phyloP scores from a whole-genome alignment of 2,329 filamentous ascomycete genomes.

The Colletotrichum neosansevieriae region DNA sequence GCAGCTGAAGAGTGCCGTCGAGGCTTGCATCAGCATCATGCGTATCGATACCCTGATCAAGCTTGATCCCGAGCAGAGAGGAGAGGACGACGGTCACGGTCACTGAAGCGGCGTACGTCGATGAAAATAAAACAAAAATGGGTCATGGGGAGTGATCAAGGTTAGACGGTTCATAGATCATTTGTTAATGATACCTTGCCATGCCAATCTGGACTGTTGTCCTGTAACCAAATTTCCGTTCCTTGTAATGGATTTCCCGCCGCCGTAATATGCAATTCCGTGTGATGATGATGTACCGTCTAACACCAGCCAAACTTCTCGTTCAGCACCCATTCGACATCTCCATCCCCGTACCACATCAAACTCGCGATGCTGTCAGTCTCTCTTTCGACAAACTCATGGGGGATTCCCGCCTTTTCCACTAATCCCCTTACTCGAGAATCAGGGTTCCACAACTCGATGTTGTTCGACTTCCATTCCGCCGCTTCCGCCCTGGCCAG shows the following conservation, averaged over 20 bases:
- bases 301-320: slow-evolving; percentile 86
- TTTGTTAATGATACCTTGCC: slow-evolving; percentile 42
- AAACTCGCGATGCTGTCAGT: slow-evolving; percentile 77
- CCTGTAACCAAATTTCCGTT: slow-evolving; percentile 13
- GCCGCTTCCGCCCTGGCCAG: slow-evolving; percentile 78
- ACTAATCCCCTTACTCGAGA: slow-evolving; percentile 63
- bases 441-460: slow-evolving; percentile 88
- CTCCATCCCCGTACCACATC: slow-evolving; percentile 75
- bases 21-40: slow-evolving; percentile 99
- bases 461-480: slow-evolving; percentile 75
- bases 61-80: slow-evolving; percentile 88
- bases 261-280: slow-evolving; percentile 12
- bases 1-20: slow-evolving; percentile 97
- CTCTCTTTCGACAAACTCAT: slow-evolving; percentile 67
- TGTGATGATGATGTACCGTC: slow-evolving; percentile 10
- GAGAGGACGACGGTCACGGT: slow-evolving; percentile 86
- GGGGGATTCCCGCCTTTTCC: slow-evolving; percentile 59
- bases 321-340: slow-evolving; percentile 78
- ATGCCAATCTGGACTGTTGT: slow-evolving; percentile 28
- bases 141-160: slow-evolving; percentile 32
- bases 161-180: slow-evolving; percentile 42
- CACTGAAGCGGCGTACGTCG: slow-evolving; percentile 66
- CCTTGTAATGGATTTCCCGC: slow-evolving; percentile 3
- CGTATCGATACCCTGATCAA: slow-evolving; percentile 99
- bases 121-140: slow-evolving; percentile 36